Percentiles rank a stretch among this genome's conserved stretches.
Evolutionary conservation across 2,329 filamentous ascomycete species (phyloP).

Genomic region (Fusarium chaquense): DNA sequence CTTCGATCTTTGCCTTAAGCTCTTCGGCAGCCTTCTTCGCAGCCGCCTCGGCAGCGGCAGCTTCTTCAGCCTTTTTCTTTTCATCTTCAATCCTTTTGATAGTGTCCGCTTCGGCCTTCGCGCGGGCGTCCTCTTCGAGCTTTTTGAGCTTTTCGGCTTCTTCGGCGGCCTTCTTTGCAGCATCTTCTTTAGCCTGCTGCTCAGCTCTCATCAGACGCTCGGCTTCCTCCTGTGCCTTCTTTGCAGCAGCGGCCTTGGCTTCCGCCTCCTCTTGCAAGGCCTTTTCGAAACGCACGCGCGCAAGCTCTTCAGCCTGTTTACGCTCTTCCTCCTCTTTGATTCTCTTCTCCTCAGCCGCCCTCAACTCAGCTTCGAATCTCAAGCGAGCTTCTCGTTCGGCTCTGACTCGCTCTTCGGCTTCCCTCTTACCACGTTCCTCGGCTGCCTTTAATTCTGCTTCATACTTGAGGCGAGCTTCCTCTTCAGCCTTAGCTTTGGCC

Average conservation of each 20-base stretch:
- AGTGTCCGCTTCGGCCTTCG: constrained; percentile 55
- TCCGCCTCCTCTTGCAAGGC: constrained; percentile 58
- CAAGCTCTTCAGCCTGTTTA: constrained; percentile 62
- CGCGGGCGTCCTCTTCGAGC: constrained; percentile 56
- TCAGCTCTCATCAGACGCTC: constrained; percentile 55
- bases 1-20: constrained; percentile 67
- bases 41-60: constrained; percentile 60
- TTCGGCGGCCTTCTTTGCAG: constrained; percentile 54
- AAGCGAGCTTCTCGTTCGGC: constrained; percentile 55
- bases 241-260: constrained; percentile 58
- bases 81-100: constrained; percentile 58
- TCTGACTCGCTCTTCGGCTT: constrained; percentile 60
- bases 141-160: constrained; percentile 59
- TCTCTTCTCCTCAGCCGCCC: constrained; percentile 59
- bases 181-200: constrained; percentile 56
- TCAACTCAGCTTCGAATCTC: constrained; percentile 57
- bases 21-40: constrained; percentile 71
- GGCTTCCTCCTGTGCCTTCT: constrained; percentile 58
- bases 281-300: constrained; percentile 56
- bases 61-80: constrained; percentile 54
- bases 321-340: constrained; percentile 56
- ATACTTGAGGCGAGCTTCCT: constrained; percentile 61
- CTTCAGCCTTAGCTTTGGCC: constrained; percentile 59
- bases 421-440: constrained; percentile 60
- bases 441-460: constrained; percentile 59